Conservation (phyloP, 2,329 filamentous ascomycete species). For the Reticulascus tulasneorum region DNA sequence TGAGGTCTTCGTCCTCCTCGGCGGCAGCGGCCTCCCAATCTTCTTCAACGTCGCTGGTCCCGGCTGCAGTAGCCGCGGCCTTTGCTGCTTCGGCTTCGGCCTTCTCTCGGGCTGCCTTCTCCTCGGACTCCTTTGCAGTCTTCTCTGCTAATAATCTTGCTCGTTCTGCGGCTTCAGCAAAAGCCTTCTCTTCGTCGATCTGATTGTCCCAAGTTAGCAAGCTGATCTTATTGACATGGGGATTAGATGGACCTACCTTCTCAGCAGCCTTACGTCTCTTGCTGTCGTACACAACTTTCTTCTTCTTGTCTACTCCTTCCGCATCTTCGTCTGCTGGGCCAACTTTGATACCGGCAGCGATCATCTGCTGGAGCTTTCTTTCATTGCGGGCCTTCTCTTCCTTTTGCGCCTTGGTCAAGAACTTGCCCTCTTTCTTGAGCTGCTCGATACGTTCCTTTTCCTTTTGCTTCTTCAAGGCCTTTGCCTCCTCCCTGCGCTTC, state of each 20-base stretch:
- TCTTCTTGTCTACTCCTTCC: constrained; percentile 63
- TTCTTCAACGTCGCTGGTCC: constrained; percentile 62
- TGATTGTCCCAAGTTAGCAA: constrained; percentile 22
- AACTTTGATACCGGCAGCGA: constrained; percentile 71
- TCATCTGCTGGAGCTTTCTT: constrained; percentile 79
- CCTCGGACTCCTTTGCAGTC: constrained; percentile 57
- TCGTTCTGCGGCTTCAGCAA: constrained; percentile 74
- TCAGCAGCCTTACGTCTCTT: constrained; percentile 62
- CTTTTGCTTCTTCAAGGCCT: constrained; percentile 75
- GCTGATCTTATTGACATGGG: no score
- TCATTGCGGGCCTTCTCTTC: constrained; percentile 78
- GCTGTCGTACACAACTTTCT: constrained; percentile 70
- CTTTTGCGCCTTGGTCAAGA: constrained; percentile 79
- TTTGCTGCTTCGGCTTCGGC: constrained; percentile 53
- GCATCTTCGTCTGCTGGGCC: constrained; percentile 49
- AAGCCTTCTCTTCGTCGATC: constrained; percentile 72
- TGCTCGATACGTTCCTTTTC: constrained; percentile 85
- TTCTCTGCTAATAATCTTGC: constrained; percentile 65
- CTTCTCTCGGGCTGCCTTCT: constrained; percentile 54
- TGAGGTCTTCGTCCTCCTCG: constrained; percentile 71
- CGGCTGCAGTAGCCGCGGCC: constrained; percentile 49
- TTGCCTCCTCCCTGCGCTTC: constrained; percentile 68
- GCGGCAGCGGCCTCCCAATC: constrained; percentile 87
- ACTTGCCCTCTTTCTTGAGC: constrained; percentile 84
- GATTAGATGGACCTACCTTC: constrained; percentile 43